Base-by-base conservation (phyloP, 371 early-diverging fungal species). In the Apophysomyces variabilis region DNA sequence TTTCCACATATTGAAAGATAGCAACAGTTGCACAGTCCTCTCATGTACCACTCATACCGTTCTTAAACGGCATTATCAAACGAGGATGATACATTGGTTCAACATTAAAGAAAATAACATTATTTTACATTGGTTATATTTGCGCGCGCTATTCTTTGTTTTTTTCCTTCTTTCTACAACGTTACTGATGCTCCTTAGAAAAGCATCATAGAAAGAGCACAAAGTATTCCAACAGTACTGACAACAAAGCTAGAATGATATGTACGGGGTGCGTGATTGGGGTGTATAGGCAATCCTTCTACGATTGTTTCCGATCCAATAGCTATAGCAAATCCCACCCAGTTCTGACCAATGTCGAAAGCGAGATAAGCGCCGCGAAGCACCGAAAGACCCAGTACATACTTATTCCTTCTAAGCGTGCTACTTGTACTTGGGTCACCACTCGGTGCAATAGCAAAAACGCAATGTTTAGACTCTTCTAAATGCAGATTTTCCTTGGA, bases 281-380 rank as follows among this genome's bases (percentile, higher is more conserved):
- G 54, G 21, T 50, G 16, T n/a, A 21, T 50, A 21, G 9, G 21
- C 18, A 21, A 4, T 7, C 54, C 54, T 5, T 50, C 54, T 3
- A 50, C 21, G 5, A 9, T 50, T 26, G 54, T 26, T 21, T 50
- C 21, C 21, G 11, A 6, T 8, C 54, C 54, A 9, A 21, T 50
- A 32, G 69, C 64, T 3, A 32, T 58, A 5, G 66, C 69, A 61
- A 69, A 39, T 9, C 66, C 69, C 2, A 69, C 39, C 4, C 62
- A 58, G 12, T 68, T 63, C 45, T 69, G 60, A 14, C 65, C 61
- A 68, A 78, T 68, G 36, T 78, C 75, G 57, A 73, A 73, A 14
- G 75, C 73, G 11, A 78, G 50, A 66, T 75, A 78, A 5, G 75
- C 70, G 60, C 67, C 69, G 38, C 78, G 64, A 7, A 78, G 60